These are phyloP conservation scores for Angomonas deanei DNA, from an alignment of 208 protist species.

Conservation along the genomic window DNA sequence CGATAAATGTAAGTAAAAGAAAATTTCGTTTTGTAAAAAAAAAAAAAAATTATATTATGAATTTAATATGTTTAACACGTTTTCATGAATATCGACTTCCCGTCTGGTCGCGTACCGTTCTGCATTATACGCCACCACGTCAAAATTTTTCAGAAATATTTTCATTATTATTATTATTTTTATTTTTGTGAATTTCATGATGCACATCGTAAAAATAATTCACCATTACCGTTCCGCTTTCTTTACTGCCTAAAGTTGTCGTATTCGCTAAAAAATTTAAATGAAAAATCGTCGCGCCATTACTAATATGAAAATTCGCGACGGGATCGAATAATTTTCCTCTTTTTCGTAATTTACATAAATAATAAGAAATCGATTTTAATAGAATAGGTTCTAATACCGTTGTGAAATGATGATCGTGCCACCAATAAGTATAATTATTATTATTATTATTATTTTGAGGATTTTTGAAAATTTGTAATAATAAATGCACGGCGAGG, in stretches of 20 bases:
- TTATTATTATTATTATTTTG: background rate
- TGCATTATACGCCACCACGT: background rate
- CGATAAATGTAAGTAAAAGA: background rate
- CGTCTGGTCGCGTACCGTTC: background rate
- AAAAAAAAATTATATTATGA: background rate
- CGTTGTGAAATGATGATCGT: slow-evolving; percentile 42
- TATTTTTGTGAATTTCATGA: slow-evolving; percentile 1
- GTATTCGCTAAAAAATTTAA: slow-evolving; percentile 77
- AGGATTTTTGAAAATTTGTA: background rate
- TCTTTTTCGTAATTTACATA: slow-evolving; percentile 48
- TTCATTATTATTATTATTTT: slow-evolving; percentile 3
- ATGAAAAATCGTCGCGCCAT: slow-evolving; percentile 72
- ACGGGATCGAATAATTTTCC: slow-evolving; percentile 68
- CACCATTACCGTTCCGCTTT: slow-evolving; percentile 82
- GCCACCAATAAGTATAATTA: slow-evolving; percentile 35
- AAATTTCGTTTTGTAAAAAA: background rate
- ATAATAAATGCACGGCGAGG: background rate
- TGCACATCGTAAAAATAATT: slow-evolving; percentile 84
- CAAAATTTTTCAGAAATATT: background rate
- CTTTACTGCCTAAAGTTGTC: slow-evolving; percentile 46
- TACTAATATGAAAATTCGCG: slow-evolving; percentile 85
- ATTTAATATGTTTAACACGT: background rate
- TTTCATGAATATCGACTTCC: background rate
- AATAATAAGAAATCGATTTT: slow-evolving; percentile 63
- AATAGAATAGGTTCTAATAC: slow-evolving; percentile 55